Evolutionary conservation across 2,329 filamentous ascomycete genomes (phyloP), one percentile per base, ranked within the genome.

Genomic region (Pseudogymnoascus sp.): DNA sequence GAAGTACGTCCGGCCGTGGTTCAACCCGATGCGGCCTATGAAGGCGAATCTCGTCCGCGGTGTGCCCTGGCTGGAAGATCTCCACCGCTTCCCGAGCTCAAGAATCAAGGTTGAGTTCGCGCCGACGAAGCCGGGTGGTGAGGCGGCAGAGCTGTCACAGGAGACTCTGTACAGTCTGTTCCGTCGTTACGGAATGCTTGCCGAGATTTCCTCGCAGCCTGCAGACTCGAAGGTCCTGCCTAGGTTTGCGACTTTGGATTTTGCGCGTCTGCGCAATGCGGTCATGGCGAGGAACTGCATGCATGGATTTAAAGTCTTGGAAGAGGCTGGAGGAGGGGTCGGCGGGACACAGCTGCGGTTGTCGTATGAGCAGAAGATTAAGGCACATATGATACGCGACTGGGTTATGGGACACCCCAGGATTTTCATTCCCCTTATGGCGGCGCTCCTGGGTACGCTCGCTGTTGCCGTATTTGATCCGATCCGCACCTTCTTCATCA

Each of bases 391-490:
- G 78, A 85, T 96, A 63, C 89, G 89, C 79, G 90, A 96, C 67
- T 97, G 92, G 93, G 75, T 97, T 28, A 81, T 89, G 8, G 89
- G 79, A 64, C 95, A 99, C 71, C 93, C 93, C 0, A 84, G 92
- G 59, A 90, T 97, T 53, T 89, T 96, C 25, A 88, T 99, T 56
- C 93, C 95, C 0, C 76, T 89, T 1, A 62, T 96, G 1, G 91
- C 91, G 14, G 93, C 92, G 1, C 76, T 97, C 2, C 73, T 96
- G 31, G 92, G 93, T 0, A 87, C 88, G 36, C 79, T 95, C 59
- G 96, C 93, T 0, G 91, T 97, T 18, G 86, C 90, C 1, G 81
- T 97, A 6, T 97, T 99, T 71, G 95, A 99, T 69, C 95, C 95
- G 0, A 93, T 99, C 64, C 86, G 95, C 49, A 93, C 92, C 0